Evolutionary conservation across 306 rosid genomes (phyloP).

Genomic region (Corylus avellana): DNA sequence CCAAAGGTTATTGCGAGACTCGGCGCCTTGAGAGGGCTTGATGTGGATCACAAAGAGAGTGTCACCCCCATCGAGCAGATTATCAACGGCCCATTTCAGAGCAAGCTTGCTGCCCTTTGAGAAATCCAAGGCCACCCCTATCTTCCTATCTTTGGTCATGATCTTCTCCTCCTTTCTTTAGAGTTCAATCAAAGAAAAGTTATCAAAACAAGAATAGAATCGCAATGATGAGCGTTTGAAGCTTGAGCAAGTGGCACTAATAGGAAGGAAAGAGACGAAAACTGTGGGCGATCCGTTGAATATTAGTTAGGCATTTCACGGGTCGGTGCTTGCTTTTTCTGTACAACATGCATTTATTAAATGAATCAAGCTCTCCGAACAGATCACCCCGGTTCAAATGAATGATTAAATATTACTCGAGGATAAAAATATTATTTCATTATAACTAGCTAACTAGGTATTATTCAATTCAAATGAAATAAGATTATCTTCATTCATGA

Average conservation of each 20-base stretch:
- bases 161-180: background rate
- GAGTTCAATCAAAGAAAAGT: background rate
- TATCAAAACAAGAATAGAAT: background rate
- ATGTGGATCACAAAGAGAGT: constrained; percentile 43
- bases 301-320: background rate
- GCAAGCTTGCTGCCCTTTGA: constrained; percentile 59
- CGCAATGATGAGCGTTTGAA: background rate
- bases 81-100: constrained; percentile 50
- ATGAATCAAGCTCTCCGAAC: background rate
- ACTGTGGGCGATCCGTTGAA: background rate
- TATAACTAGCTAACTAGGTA: too few species aligned
- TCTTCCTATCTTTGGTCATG: constrained; percentile 38
- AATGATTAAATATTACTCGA: too few species aligned
- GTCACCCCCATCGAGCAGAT: constrained; percentile 41
- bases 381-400: too few species aligned
- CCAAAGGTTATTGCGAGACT: constrained; percentile 46
- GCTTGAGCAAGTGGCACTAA: background rate
- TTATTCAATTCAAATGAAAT: too few species aligned
- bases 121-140: constrained; percentile 57
- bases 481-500: too few species aligned
- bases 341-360: background rate
- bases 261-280: background rate
- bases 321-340: background rate
- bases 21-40: constrained; percentile 23
- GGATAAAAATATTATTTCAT: too few species aligned